These are phyloP conservation scores for Hypoxylon fragiforme DNA, from an alignment of 495 filamentous ascomycete species.

Conservation along the genomic window DNA sequence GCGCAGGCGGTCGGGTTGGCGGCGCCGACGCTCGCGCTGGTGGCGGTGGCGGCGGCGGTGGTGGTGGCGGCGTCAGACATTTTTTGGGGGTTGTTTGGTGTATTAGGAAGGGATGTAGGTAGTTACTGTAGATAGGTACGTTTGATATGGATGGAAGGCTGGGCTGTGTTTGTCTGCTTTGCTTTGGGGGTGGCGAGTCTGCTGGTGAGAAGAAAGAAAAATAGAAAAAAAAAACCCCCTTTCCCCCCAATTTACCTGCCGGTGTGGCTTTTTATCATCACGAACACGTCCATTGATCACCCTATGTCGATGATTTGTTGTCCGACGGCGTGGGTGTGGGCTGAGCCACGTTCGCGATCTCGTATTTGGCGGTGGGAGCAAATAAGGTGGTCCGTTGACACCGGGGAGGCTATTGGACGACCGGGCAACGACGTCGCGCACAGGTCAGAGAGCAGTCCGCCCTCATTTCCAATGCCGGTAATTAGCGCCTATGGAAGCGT, in stretches of 20 bases:
- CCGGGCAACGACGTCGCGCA: neutral
- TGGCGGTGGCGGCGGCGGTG: constrained; percentile 32
- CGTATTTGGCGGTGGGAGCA: no score
- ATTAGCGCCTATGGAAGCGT: no score
- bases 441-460: neutral
- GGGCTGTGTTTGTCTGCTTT: neutral
- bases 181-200: neutral
- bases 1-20: constrained; percentile 28
- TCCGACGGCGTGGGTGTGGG: neutral
- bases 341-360: neutral
- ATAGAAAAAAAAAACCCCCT: neutral
- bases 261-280: neutral
- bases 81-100: neutral
- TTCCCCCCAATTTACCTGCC: neutral
- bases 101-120: no score
- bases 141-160: no score
- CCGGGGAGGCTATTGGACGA: no score
- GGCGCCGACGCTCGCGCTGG: constrained; percentile 29
- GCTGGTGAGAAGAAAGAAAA: neutral
- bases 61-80: constrained; percentile 31
- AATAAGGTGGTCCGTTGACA: no score
- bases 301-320: no score
- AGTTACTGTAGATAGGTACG: no score
- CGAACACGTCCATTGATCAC: no score
- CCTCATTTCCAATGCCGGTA: no score